Percentiles rank a stretch among this genome's conserved stretches.
Evolutionary conservation across 805 yeast species (phyloP).

Genomic region (Pichia pseudocactophila): DNA sequence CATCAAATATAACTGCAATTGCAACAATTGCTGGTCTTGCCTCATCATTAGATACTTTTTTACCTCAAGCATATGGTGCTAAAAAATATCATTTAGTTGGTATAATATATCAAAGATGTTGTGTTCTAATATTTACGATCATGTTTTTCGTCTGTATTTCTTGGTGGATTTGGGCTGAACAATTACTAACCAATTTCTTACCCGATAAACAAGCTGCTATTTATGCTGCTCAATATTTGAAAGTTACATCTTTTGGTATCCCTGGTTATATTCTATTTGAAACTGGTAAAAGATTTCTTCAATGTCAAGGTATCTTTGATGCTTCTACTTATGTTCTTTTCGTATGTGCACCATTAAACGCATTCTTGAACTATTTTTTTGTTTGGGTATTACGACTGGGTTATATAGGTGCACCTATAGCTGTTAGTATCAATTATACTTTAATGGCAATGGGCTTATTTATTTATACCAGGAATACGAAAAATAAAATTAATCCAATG

Average conservation of each 20-base stretch:
- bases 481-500: slow-evolving; percentile 29
- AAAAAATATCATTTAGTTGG: slow-evolving; percentile 59
- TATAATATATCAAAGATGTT: slow-evolving; percentile 58
- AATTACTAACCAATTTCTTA: slow-evolving; percentile 34
- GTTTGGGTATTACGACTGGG: slow-evolving; percentile 69
- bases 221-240: slow-evolving; percentile 52
- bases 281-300: slow-evolving; percentile 63
- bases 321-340: slow-evolving; percentile 67
- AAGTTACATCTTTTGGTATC: slow-evolving; percentile 49
- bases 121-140: slow-evolving; percentile 41
- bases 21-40: slow-evolving; percentile 71
- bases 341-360: slow-evolving; percentile 69
- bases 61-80: slow-evolving; percentile 74
- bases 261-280: slow-evolving; percentile 66
- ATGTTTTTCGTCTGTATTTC: slow-evolving; percentile 46
- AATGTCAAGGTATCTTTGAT: slow-evolving; percentile 71
- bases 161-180: slow-evolving; percentile 54
- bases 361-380: slow-evolving; percentile 51
- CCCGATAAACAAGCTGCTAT: slow-evolving; percentile 37
- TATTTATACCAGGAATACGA: slow-evolving; percentile 39
- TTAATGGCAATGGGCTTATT: slow-evolving; percentile 53
- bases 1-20: slow-evolving; percentile 67
- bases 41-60: slow-evolving; percentile 69
- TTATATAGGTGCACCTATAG: slow-evolving; percentile 68
- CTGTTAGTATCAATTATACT: slow-evolving; percentile 65